phyloP scores from a whole-genome alignment of 2,329 filamentous ascomycete species.

The Phialophora tarda region DNA sequence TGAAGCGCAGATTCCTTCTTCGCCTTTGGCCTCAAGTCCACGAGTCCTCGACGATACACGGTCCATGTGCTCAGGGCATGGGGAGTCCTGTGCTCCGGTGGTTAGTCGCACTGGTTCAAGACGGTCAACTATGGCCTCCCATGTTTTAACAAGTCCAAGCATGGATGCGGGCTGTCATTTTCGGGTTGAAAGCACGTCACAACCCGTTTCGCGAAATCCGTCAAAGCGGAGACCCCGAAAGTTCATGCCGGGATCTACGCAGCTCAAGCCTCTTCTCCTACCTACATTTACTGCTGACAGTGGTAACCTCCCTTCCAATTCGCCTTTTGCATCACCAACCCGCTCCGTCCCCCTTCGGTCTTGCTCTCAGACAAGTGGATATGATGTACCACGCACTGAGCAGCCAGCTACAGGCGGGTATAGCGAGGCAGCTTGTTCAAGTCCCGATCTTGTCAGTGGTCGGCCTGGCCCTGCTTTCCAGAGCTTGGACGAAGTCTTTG shows the following conservation, averaged over 20 bases:
- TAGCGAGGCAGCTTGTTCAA: slow-evolving; percentile 20
- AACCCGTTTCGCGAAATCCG: slow-evolving; percentile 21
- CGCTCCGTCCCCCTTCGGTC: slow-evolving; percentile 2
- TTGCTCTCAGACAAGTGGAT: not conserved
- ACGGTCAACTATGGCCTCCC: slow-evolving; percentile 29
- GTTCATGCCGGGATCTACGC: slow-evolving; percentile 46
- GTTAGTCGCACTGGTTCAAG: slow-evolving; percentile 37
- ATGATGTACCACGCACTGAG: not conserved
- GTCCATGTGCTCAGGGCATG: slow-evolving; percentile 39
- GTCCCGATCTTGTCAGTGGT: slow-evolving; percentile 4
- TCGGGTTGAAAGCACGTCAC: slow-evolving; percentile 21
- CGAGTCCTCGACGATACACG: slow-evolving; percentile 27
- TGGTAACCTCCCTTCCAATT: slow-evolving; percentile 31
- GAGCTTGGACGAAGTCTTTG: slow-evolving; percentile 33
- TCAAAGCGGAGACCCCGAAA: slow-evolving; percentile 44
- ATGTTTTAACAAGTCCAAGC: slow-evolving; percentile 25
- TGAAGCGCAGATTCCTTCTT: slow-evolving; percentile 23
- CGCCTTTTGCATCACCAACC: slow-evolving; percentile 33
- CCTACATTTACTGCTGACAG: slow-evolving; percentile 39
- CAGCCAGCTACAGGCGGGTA: slow-evolving; percentile 40
- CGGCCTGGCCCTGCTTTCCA: slow-evolving; percentile 28
- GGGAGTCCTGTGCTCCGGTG: slow-evolving; percentile 37
- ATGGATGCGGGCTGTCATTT: slow-evolving; percentile 3
- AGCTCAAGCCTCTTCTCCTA: slow-evolving; percentile 46
- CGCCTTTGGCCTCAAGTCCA: slow-evolving; percentile 22